Percentiles rank a stretch among this genome's conserved stretches.
These are phyloP conservation scores for Pseudogymnoascus sp. DNA, from an alignment of 2,329 filamentous ascomycete genomes.

Conservation along the genomic window DNA sequence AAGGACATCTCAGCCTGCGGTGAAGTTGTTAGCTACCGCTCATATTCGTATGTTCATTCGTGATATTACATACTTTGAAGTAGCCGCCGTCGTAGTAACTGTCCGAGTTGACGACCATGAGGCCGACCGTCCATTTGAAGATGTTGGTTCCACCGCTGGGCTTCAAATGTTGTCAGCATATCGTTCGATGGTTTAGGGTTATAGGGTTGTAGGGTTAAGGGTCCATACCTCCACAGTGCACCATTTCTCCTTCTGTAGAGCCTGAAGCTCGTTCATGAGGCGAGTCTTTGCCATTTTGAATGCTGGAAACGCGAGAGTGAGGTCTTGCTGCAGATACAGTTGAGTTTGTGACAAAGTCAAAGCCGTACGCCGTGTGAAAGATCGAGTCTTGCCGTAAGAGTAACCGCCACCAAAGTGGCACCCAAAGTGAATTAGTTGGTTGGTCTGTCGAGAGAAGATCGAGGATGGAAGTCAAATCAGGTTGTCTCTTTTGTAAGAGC, in stretches of 20 bases:
- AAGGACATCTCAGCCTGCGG: conserved; percentile 74
- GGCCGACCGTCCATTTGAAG: conserved; percentile 76
- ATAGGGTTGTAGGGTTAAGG: neutral
- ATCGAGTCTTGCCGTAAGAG: neutral
- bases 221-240: conserved; percentile 71
- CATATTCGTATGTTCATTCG: neutral
- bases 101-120: conserved; percentile 89
- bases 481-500: conserved; percentile 3
- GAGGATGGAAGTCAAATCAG: neutral
- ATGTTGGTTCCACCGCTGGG: conserved; percentile 76
- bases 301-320: conserved; percentile 25
- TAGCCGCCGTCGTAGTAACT: conserved; percentile 90
- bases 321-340: neutral
- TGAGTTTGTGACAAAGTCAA: neutral
- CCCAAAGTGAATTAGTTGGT: neutral
- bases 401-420: conserved; percentile 2
- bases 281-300: conserved; percentile 60
- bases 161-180: conserved; percentile 18
- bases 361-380: neutral
- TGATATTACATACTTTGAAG: conserved; percentile 52
- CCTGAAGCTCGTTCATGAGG: conserved; percentile 80
- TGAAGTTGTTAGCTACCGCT: conserved; percentile 10
- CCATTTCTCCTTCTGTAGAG: conserved; percentile 84
- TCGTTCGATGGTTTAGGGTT: neutral
- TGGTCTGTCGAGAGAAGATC: neutral